Base-by-base conservation (phyloP, 305 asterid species). In the Ilex paraguariensis region DNA sequence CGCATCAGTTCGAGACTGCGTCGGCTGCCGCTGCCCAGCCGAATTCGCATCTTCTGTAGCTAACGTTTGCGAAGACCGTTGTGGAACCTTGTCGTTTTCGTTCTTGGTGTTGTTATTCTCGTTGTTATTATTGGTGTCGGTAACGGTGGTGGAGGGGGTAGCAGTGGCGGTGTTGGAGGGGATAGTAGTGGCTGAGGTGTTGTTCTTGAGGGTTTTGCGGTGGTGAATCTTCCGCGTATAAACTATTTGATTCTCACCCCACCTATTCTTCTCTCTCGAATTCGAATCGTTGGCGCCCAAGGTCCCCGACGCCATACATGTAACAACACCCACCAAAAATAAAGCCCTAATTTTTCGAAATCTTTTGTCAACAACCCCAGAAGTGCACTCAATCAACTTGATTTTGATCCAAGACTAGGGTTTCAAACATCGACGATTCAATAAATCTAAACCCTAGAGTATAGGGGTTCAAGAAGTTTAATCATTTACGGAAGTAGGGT, bases 221-320 rank as follows among this genome's bases (percentile, higher is more conserved):
- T 51, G 54, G 31, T 51, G 60, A 31, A 57, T 58, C 60, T 68
- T 87, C 64, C 97, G 72, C 12, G 79, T 76, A 70, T 87, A 89
- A 42, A 89, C 91, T 70, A 65, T 88, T 55, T 70, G 31, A 55
- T 68, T 63, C 17, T 67, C 84, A 36, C 79, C 70, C 89, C 82
- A 78, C 32, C 80, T 85, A 63, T 66, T 55, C 69, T 79, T 71
- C 61, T 71, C 76, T 45, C 66, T 75, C 71, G 71, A 77, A 71
- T 68, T 77, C 80, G 75, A 74, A 63, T 76, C 87, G 65, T 71
- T 48, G 63, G 4, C 56, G 15, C 52, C 13, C 11, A 52, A 52
- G 3, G 66, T 56, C 75, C 76, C 90, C 33, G 94, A 83, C 80
- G 77, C 97, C 97, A 87, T 90, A 80, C 88, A 82, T 79, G 81